Base-by-base conservation (phyloP, 495 filamentous ascomycete genomes). In the Podospora pseudopauciseta region DNA sequence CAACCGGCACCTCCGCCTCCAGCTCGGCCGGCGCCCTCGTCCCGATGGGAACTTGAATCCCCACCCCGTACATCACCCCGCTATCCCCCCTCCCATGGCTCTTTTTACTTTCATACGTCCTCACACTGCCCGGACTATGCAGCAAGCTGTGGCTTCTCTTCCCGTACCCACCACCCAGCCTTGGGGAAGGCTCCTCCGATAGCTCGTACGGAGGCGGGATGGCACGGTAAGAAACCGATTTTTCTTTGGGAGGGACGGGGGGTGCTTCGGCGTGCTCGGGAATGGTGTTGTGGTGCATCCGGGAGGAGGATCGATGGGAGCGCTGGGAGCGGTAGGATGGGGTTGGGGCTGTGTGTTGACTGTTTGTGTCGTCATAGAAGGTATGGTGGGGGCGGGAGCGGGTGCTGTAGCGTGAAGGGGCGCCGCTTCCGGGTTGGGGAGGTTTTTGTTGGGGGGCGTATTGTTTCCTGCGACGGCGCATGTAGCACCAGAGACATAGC, bases 241-340 rank as follows among this genome's bases (percentile, higher is more conserved):
- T 28, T 54, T 73, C 74, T 20, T 76, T 76, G 16, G 74, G 74
- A 16, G 74, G 74, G 0, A 75, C 74, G 1, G 74, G 73, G 9
- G 74, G 74, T 0, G 67, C 61, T 2, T 28, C 61, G 39, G 39
- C 39, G 39, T 49, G 39, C 39, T 49, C 39, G 39, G 39, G 39
- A 11, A 49, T 49, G 15, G 6, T 49, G 9, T 63, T 19, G 15
- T 32, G 19, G 28, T 28, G 61, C 7, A 44, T 4, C 1, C 55
- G 55, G n/a, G 23, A 19, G n/a, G 23, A 19, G n/a, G n/a, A 26
- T 4, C 55, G 55, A 5, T 19, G 23, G n/a, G 55, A 58, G 55
- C 23, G 55, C 2, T 58, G 55, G n/a, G 55, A 58, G n/a, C 23
- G 55, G 6, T 26, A 26, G n/a, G n/a, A 19, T 4, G 4, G 39